A percentile compares a stretch with the other conserved stretches of the same genome.
These are phyloP conservation scores for Lineolata rhizophorae DNA, from an alignment of 495 filamentous ascomycete species.

Conservation along the genomic window DNA sequence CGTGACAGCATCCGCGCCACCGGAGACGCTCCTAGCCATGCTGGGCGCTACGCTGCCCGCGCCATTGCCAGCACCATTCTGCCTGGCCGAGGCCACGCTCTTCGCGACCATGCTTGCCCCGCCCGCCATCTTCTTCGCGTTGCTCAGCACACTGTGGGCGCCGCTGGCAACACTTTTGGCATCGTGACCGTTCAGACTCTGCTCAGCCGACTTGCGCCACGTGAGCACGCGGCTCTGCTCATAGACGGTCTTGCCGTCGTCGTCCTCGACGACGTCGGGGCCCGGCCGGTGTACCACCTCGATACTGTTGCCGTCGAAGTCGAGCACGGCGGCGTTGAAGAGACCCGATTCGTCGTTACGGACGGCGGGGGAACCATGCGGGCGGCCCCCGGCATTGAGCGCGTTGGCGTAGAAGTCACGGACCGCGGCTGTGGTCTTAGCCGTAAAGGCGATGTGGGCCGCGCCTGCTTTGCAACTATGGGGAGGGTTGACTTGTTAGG, in stretches of 20 bases:
- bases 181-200: not conserved
- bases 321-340: slow-evolving; percentile 38
- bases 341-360: slow-evolving; percentile 28
- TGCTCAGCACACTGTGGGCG: no score
- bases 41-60: no score
- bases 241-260: not conserved
- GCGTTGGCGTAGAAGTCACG: slow-evolving; percentile 36
- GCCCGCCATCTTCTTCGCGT: no score
- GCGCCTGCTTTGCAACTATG: slow-evolving; percentile 25
- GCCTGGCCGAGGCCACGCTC: no score
- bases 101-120: no score
- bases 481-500: slow-evolving; percentile 2
- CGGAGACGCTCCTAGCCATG: no score
- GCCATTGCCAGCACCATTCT: no score
- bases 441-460: slow-evolving; percentile 36
- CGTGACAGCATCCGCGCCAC: no score
- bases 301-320: slow-evolving; percentile 38
- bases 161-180: not conserved
- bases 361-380: slow-evolving; percentile 30
- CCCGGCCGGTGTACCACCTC: no score
- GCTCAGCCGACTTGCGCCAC: not conserved
- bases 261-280: not conserved
- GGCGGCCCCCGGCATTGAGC: slow-evolving; percentile 32
- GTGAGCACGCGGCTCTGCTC: slow-evolving; percentile 1
- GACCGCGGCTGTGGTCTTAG: slow-evolving; percentile 29